Conservation (phyloP, 805 yeast species). For the Martiniozyma abietophila region DNA sequence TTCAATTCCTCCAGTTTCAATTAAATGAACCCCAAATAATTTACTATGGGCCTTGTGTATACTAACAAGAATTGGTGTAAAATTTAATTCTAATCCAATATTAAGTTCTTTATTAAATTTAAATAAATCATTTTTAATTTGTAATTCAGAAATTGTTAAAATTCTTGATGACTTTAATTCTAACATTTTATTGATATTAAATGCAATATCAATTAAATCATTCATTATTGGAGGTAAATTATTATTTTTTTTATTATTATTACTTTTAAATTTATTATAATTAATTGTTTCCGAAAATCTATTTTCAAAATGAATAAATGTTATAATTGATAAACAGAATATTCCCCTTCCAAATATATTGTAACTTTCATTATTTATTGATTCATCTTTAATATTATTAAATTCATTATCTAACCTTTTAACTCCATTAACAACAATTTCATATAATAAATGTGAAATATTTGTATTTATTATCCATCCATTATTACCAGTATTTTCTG, state of each 20-base stretch:
- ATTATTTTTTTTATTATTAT: neutral
- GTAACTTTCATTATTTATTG: neutral
- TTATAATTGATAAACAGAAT: neutral
- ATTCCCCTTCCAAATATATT: neutral
- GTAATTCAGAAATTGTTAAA: too few species aligned
- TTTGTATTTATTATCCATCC: conserved; percentile 4
- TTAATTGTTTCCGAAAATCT: neutral
- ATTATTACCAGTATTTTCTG: conserved; percentile 10
- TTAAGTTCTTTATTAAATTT: too few species aligned
- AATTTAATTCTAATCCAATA: too few species aligned
- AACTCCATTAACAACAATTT: conserved; percentile 11
- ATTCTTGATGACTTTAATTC: too few species aligned
- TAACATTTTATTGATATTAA: too few species aligned
- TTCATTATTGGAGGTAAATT: too few species aligned
- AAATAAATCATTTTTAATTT: too few species aligned
- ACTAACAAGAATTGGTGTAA: too few species aligned
- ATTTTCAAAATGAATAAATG: neutral
- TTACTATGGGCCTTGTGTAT: too few species aligned
- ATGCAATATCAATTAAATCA: too few species aligned
- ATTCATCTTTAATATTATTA: neutral
- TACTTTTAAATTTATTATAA: neutral
- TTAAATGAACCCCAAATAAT: conserved; percentile 6
- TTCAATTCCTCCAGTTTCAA: too few species aligned
- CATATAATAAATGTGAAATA: conserved; percentile 16
- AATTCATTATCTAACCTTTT: conserved; percentile 5